A percentile compares a stretch with the other conserved stretches of the same genome.
Conservation (phyloP, 306 rosid genomes). For the Aeschynomene evenia region DNA sequence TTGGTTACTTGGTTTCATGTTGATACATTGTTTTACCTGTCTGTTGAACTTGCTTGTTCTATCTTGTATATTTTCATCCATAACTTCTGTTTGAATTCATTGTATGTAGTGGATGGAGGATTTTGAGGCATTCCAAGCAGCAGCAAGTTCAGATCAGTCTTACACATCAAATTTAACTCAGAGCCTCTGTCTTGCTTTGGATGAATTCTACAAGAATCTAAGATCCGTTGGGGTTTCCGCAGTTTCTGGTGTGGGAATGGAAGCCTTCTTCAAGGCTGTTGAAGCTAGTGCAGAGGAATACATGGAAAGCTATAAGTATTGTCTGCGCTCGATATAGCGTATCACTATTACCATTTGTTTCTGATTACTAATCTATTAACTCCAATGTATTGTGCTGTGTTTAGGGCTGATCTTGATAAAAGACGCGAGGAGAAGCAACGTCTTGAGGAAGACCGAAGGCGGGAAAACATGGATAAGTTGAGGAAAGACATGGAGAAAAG, state of each 20-base stretch:
- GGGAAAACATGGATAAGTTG: slow-evolving; percentile 68
- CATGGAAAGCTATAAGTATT: slow-evolving; percentile 73
- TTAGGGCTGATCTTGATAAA: slow-evolving; percentile 80
- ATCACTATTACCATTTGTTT: background rate
- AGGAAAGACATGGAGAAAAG: slow-evolving; percentile 74
- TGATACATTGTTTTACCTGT: too few species aligned
- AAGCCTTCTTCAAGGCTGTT: slow-evolving; percentile 63
- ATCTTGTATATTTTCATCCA: background rate
- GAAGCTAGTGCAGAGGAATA: slow-evolving; percentile 75
- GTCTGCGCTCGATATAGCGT: slow-evolving; percentile 13
- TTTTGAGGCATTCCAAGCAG: slow-evolving; percentile 77
- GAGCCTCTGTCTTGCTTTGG: slow-evolving; percentile 72
- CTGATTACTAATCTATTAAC: background rate
- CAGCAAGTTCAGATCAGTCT: slow-evolving; percentile 55
- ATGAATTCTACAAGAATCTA: slow-evolving; percentile 83
- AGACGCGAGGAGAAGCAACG: slow-evolving; percentile 72
- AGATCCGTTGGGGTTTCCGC: slow-evolving; percentile 83
- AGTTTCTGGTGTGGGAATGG: slow-evolving; percentile 75
- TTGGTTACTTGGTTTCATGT: slow-evolving; percentile 76
- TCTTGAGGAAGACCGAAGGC: slow-evolving; percentile 75
- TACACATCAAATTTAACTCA: slow-evolving; percentile 60
- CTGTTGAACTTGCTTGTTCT: background rate
- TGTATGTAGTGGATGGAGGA: slow-evolving; percentile 85
- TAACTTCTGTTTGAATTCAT: background rate
- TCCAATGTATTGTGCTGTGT: slow-evolving; percentile 19